Evolutionary conservation across 306 rosid species (phyloP).

Genomic region (Cucurbita moschata): DNA sequence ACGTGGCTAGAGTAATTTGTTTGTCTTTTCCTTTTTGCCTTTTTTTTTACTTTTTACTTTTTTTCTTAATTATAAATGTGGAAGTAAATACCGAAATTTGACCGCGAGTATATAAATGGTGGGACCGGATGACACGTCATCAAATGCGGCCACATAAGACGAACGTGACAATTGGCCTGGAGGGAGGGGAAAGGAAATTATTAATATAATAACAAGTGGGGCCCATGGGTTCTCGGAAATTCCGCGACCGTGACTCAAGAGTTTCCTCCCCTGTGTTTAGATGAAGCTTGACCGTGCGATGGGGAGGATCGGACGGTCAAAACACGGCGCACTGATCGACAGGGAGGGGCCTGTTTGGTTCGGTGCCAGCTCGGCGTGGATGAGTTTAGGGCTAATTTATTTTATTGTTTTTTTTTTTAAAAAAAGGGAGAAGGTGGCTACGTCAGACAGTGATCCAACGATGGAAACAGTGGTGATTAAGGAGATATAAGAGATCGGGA

Average conservation of each 20-base stretch:
- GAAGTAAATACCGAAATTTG: background rate
- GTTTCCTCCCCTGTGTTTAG: background rate
- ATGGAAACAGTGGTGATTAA: background rate
- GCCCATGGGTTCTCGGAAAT: constrained; percentile 71
- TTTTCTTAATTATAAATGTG: background rate
- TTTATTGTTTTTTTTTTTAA: background rate
- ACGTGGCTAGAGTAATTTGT: background rate
- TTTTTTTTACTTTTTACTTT: too few species aligned
- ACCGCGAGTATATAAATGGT: background rate
- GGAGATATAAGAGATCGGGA: constrained; percentile 19
- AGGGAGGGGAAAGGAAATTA: constrained; percentile 29
- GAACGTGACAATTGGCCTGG: constrained; percentile 86
- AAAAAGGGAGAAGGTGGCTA: constrained; percentile 21
- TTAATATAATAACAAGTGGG: constrained; percentile 18
- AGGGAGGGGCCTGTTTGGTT: constrained; percentile 26
- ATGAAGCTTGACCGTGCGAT: constrained; percentile 28
- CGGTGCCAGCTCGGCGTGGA: constrained; percentile 56
- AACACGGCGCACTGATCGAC: constrained; percentile 12
- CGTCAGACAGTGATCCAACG: constrained; percentile 42
- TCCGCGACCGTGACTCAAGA: constrained; percentile 65
- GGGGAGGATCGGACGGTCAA: constrained; percentile 10
- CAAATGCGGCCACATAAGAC: constrained; percentile 35
- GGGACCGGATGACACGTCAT: constrained; percentile 54
- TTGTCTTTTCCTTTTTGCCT: too few species aligned
- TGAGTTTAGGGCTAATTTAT: background rate